Evolutionary conservation across 768 basidiomycete species (phyloP), one percentile per base, ranked within the genome.

Genomic region (Saitozyma podzolica): DNA sequence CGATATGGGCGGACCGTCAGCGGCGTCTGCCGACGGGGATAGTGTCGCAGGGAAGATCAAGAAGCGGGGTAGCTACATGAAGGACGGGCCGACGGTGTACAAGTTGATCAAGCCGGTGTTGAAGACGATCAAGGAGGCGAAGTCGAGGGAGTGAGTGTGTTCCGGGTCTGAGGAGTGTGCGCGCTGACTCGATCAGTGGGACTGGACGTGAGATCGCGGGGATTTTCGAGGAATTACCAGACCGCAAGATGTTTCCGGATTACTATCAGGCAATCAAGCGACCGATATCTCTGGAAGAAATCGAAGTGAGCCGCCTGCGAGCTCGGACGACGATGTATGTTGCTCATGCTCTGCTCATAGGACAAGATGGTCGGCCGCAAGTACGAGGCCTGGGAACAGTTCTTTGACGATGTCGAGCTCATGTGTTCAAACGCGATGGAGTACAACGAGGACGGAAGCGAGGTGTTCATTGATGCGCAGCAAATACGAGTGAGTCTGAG

Each of bases 281-380:
- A 29, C 93, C 94, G 40, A 91, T 96, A 69, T 87, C 90, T 37
- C 82, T 96, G 55, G 89, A 91, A 50, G 91, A 94, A 66, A 92
- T 96, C 82, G 91, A 91, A 68, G 80, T 80, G 42, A 66, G 79
- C 62, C 51, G 82, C 83, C 49, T 89, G 90, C 72, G 9, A 84
- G 82, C 16, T 2, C 20, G 3, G 40, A 17, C 14, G 29, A 29
- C 29, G 5, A 29, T 29, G 29, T 5, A 29, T n/a, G 29, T 29
- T 2, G 29, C 19, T 70, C 91, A 92, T 73, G 89, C 89, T 45
- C 45, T 40, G 41, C 47, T 9, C 17, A 40, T 39, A 97, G 93
- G 88, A 87, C 85, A 86, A 85, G 54, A 82, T 95, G 66, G 88
- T 90, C 73, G 85, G 85, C 60, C 89, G 91, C 75, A 87, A 89